phyloP scores from a whole-genome alignment of 2,329 filamentous ascomycete genomes.

The Didymella sp. region DNA sequence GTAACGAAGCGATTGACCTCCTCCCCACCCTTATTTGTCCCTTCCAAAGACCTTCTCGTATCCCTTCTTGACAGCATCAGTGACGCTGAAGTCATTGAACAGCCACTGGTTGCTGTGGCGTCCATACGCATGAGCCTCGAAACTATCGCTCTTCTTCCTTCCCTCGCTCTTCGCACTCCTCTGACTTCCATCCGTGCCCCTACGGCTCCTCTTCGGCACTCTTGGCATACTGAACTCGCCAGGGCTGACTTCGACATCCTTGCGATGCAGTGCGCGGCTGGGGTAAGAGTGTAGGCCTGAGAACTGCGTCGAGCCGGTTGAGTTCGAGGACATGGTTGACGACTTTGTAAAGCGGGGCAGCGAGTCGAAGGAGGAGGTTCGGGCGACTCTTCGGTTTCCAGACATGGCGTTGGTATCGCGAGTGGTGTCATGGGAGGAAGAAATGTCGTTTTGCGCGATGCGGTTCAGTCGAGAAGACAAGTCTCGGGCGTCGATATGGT shows the following conservation, averaged over 20 bases:
- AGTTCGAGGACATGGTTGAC: constrained; percentile 36
- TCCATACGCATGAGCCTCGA: constrained; percentile 45
- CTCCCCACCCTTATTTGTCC: constrained; percentile 10
- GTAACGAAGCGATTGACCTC: background rate
- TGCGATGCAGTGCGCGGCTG: constrained; percentile 20
- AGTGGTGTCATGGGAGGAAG: constrained; percentile 12
- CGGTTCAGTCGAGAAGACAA: constrained; percentile 32
- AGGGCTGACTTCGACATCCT: constrained; percentile 29
- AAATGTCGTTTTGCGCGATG: constrained; percentile 21
- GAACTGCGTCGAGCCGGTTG: constrained; percentile 22
- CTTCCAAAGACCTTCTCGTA: constrained; percentile 39
- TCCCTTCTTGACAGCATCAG: constrained; percentile 41
- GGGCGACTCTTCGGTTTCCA: constrained; percentile 26
- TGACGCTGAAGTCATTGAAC: constrained; percentile 49
- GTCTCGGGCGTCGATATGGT: constrained; percentile 37
- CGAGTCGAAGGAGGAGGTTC: constrained; percentile 42
- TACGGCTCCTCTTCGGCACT: constrained; percentile 25
- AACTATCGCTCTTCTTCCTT: constrained; percentile 22
- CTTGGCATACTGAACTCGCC: constrained; percentile 43
- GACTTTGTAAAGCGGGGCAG: constrained; percentile 36
- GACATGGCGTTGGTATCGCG: constrained; percentile 26
- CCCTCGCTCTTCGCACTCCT: constrained; percentile 21
- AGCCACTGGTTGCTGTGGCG: constrained; percentile 49
- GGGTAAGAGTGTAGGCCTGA: constrained; percentile 26
- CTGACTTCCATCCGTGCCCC: constrained; percentile 26